These are phyloP conservation scores for Tetracentron sinense DNA, from an alignment of 164 flowering plant species.

Conservation along the genomic window DNA sequence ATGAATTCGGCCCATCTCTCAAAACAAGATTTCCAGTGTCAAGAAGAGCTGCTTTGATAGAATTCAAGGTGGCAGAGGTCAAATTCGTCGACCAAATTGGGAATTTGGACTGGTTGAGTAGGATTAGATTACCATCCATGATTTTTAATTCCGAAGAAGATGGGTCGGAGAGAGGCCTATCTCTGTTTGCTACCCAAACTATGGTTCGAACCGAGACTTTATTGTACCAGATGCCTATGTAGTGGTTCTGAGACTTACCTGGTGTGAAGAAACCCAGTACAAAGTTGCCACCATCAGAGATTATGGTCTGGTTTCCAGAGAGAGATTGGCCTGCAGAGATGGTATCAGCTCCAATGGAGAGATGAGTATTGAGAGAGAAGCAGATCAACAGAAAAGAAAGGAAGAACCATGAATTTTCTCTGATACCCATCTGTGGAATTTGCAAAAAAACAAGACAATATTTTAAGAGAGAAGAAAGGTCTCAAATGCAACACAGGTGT, in stretches of 20 bases:
- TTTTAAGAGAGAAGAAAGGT: no score
- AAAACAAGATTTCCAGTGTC: conserved; percentile 11
- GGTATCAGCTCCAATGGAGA: conserved; percentile 9
- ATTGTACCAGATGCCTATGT: conserved; percentile 55
- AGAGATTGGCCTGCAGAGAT: conserved; percentile 22
- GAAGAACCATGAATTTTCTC: no score
- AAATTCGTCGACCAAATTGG: conserved; percentile 46
- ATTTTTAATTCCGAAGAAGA: conserved; percentile 31
- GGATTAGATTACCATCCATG: conserved; percentile 47
- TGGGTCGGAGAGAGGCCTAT: conserved; percentile 36
- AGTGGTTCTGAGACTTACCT: conserved; percentile 50
- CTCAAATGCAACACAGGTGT: no score
- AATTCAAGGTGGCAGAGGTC: conserved; percentile 16
- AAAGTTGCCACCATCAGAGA: conserved; percentile 42
- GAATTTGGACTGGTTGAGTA: conserved; percentile 29
- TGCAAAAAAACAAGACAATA: no score
- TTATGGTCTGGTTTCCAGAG: conserved; percentile 30
- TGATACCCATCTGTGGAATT: no score
- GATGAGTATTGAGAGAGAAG: conserved; percentile 1
- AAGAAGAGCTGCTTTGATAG: conserved; percentile 30
- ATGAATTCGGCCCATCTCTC: conserved; percentile 1
- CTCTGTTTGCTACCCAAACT: conserved; percentile 72
- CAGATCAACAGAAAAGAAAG: neutral
- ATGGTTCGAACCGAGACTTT: conserved; percentile 24
- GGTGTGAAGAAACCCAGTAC: conserved; percentile 59